Evolutionary conservation across 164 flowering plant species (phyloP).

Genomic region (Kingdonia uniflora): DNA sequence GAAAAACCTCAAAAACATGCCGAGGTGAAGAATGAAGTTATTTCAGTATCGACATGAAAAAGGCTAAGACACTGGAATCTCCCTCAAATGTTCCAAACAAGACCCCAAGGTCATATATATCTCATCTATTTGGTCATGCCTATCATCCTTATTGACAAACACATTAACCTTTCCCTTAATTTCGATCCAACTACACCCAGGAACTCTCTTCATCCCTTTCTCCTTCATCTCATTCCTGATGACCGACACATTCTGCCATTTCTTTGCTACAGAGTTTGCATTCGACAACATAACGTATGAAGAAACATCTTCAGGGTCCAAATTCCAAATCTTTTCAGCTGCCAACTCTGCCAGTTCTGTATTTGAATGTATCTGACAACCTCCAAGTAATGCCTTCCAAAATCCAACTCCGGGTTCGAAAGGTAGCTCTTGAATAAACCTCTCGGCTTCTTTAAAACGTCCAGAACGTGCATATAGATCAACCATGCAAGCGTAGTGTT

Average conservation of each 20-base stretch:
- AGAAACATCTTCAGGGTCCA: slow-evolving; percentile 65
- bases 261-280: slow-evolving; percentile 60
- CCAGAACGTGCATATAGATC: slow-evolving; percentile 70
- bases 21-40: no score
- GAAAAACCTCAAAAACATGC: no score
- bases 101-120: slow-evolving; percentile 24
- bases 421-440: slow-evolving; percentile 40
- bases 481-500: slow-evolving; percentile 80
- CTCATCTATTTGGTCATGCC: slow-evolving; percentile 27
- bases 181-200: slow-evolving; percentile 87
- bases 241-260: slow-evolving; percentile 42
- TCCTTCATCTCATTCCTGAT: slow-evolving; percentile 57
- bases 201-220: slow-evolving; percentile 42
- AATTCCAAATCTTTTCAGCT: slow-evolving; percentile 28
- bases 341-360: slow-evolving; percentile 48
- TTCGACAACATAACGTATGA: slow-evolving; percentile 69
- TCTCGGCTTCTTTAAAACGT: slow-evolving; percentile 41
- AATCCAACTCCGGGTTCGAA: slow-evolving; percentile 78
- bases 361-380: slow-evolving; percentile 64
- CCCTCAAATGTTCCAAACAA: slow-evolving; percentile 23
- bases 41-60: not conserved
- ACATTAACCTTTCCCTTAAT: slow-evolving; percentile 35
- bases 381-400: slow-evolving; percentile 81
- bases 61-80: slow-evolving; percentile 7
- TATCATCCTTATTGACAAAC: slow-evolving; percentile 44